phyloP scores from a whole-genome alignment of 228 moss, liverwort and hornwort genomes.

The Sphagnum magellanicum region DNA sequence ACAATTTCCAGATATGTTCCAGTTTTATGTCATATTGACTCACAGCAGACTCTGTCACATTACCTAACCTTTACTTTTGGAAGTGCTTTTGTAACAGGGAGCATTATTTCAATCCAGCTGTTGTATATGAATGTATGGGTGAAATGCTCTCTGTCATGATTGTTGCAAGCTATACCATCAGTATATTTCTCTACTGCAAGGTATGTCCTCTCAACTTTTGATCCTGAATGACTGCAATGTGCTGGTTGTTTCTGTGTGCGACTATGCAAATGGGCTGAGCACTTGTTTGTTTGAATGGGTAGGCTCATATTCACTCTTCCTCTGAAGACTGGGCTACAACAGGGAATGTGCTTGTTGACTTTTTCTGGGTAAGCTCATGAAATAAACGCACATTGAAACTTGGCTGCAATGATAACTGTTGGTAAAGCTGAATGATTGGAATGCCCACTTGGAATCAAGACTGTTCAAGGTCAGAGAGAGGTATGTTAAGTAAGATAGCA shows the following conservation, averaged over 20 bases:
- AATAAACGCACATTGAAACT: too few species aligned
- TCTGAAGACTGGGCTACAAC: slow-evolving; percentile 53
- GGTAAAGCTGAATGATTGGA: too few species aligned
- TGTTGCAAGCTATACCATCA: slow-evolving; percentile 30
- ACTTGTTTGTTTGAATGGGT: background rate
- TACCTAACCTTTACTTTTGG: background rate
- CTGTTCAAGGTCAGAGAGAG: too few species aligned
- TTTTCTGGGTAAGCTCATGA: slow-evolving; percentile 19
- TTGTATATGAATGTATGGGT: slow-evolving; percentile 53
- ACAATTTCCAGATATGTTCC: too few species aligned
- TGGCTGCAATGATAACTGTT: too few species aligned
- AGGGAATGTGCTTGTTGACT: slow-evolving; percentile 52
- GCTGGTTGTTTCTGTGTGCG: background rate
- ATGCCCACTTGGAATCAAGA: too few species aligned
- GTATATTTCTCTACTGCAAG: slow-evolving; percentile 52
- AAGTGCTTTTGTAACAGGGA: slow-evolving; percentile 22
- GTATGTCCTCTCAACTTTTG: slow-evolving; percentile 18
- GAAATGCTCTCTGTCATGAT: slow-evolving; percentile 55
- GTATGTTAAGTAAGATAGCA: background rate
- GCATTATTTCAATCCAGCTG: slow-evolving; percentile 49
- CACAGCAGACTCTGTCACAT: too few species aligned
- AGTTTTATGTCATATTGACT: too few species aligned
- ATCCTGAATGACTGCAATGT: background rate
- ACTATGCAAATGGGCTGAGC: too few species aligned
- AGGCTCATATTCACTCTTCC: slow-evolving; percentile 45